Base-by-base conservation (phyloP, 2,329 filamentous ascomycete species). In the Scedosporium dehoogii region DNA sequence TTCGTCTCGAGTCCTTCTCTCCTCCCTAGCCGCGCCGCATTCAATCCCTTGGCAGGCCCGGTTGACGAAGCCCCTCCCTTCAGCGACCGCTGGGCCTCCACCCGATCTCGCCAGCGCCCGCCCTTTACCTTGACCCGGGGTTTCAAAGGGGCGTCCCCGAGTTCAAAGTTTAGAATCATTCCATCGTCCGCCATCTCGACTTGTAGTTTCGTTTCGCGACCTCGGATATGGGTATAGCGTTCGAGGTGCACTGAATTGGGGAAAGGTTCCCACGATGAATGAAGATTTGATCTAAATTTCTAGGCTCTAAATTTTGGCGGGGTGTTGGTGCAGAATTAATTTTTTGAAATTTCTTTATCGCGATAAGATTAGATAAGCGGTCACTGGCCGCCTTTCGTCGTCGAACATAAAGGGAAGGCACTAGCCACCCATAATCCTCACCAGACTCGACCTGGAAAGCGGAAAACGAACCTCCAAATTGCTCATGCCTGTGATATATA, bases 111-210 rank as follows among this genome's bases (percentile, higher is more conserved):
- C 94, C 94, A 99, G 69, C 85, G 85, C n/a, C 94, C 94, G 68
- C 94, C 94, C 72, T 89, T 94, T 74, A 96, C 90, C 67, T 81
- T 85, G 64, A 83, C 78, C 61, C 83, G 77, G 5, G 82, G 79
- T 64, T 86, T 81, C 61, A 90, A 73, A 12, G 88, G 82, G 18
- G 79, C 82, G 64, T 90, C 86, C 29, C 85, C 83, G 63, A 96
- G 79, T 69, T 91, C 87, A 73, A 97, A 97, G 70, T 97, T 97
- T 72, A 97, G 80, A 63, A 97, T 83, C 85, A 99, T 89, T 68
- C 92, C 92, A 86, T 96, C 90, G 79, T 97, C 92, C 60, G 90
- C 90, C 92, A 97, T 97, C 64, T 63, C 71, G 64, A 62, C 53
- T 12, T 38, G 2, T 38, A 12, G 33, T 12, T 65, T 62, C 44